Evolutionary conservation across 352 stramenopile species (phyloP).

Genomic region (Phytophthora boehmeriae): DNA sequence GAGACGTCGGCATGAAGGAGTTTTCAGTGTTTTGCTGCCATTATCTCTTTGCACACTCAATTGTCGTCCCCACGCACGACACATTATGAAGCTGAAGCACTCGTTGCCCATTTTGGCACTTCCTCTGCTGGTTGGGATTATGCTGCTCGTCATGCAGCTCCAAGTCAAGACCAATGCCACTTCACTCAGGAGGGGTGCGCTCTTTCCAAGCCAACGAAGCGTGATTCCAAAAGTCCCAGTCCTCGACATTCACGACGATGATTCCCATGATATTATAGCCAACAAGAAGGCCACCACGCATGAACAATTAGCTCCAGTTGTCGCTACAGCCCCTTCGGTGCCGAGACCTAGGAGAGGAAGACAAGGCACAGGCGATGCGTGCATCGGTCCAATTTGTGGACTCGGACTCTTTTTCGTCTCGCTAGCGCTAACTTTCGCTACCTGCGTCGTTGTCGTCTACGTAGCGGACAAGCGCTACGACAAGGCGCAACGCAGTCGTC

Average conservation of each 20-base stretch:
- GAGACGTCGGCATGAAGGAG: background rate
- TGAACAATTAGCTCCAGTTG: slow-evolving; percentile 28
- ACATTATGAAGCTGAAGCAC: slow-evolving; percentile 18
- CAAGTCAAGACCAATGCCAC: slow-evolving; percentile 21
- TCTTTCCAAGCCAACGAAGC: slow-evolving; percentile 4
- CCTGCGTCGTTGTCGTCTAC: slow-evolving; percentile 46
- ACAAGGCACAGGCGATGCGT: slow-evolving; percentile 35
- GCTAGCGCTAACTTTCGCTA: slow-evolving; percentile 36
- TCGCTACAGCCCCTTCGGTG: slow-evolving; percentile 12
- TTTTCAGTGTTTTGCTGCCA: slow-evolving; percentile 3
- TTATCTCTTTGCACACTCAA: slow-evolving; percentile 12
- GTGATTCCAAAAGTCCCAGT: slow-evolving; percentile 21
- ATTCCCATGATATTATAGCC: background rate
- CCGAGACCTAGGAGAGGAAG: slow-evolving; percentile 26
- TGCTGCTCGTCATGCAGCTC: slow-evolving; percentile 23
- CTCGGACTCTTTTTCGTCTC: slow-evolving; percentile 50
- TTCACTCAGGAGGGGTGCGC: slow-evolving; percentile 21
- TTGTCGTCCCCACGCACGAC: background rate
- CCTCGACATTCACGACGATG: slow-evolving; percentile 3
- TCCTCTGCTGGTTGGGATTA: slow-evolving; percentile 16
- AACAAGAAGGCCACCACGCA: slow-evolving; percentile 24
- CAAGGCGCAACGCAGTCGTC: slow-evolving; percentile 26
- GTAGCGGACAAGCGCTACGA: slow-evolving; percentile 41
- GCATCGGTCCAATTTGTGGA: slow-evolving; percentile 42
- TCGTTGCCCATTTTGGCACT: slow-evolving; percentile 13